phyloP scores from a whole-genome alignment of 2,329 filamentous ascomycete genomes.

The Fusarium ramigenum region DNA sequence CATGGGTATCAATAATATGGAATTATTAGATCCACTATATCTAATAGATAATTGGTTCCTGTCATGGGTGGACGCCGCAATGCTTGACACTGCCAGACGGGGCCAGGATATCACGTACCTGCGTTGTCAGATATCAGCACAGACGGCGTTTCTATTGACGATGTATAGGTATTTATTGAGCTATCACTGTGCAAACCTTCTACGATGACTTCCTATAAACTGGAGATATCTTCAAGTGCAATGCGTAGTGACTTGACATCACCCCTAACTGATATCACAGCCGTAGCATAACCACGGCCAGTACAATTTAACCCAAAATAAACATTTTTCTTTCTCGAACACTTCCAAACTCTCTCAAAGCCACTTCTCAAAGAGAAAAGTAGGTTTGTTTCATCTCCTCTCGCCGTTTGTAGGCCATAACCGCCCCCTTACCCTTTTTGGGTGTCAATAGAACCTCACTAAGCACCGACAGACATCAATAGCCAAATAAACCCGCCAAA shows the following conservation, averaged over 20 bases:
- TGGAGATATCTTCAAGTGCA: neutral
- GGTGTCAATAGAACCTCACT: constrained; percentile 43
- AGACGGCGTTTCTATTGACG: neutral
- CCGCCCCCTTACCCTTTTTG: constrained; percentile 32
- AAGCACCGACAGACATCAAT: constrained; percentile 15
- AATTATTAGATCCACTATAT: neutral
- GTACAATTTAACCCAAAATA: neutral
- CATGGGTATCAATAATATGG: rapidly evolving
- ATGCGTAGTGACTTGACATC: neutral
- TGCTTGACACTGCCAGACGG: constrained; percentile 16
- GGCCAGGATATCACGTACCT: neutral
- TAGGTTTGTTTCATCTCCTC: constrained; percentile 4
- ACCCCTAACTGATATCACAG: neutral
- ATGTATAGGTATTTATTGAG: rapidly evolving
- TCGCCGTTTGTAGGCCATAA: constrained; percentile 3
- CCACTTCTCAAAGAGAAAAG: neutral
- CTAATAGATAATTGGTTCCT: neutral
- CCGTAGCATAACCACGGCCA: neutral
- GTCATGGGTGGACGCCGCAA: neutral
- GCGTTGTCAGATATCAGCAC: neutral
- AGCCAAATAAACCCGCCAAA: constrained; percentile 1
- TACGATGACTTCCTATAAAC: rapidly evolving
- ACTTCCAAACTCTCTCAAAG: neutral
- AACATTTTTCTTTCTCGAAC: neutral
- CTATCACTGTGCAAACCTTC: rapidly evolving